Evolutionary conservation across 257 asterid genomes (phyloP).

Genomic region (Buddleja alternifolia): DNA sequence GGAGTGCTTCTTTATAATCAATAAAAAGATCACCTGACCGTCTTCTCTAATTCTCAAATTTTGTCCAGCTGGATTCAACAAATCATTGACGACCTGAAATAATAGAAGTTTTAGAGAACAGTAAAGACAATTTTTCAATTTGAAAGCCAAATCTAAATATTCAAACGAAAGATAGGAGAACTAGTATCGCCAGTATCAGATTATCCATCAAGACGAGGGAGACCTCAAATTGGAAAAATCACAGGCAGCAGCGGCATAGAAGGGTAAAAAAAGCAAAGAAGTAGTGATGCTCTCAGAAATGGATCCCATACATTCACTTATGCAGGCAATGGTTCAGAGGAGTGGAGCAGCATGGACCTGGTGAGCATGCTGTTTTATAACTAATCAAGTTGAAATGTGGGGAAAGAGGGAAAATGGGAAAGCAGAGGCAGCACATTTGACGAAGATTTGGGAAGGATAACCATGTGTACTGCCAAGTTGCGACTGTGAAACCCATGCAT

Average conservation of each 20-base stretch:
- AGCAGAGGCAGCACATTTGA: slow-evolving; percentile 22
- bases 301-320: slow-evolving; percentile 19
- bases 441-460: slow-evolving; percentile 23
- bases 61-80: slow-evolving; percentile 99
- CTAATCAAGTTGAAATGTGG: slow-evolving; percentile 13
- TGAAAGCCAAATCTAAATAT: slow-evolving; percentile 11
- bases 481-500: slow-evolving; percentile 16
- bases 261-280: background rate
- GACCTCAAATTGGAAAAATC: background rate
- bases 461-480: slow-evolving; percentile 14
- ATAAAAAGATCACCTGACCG: slow-evolving; percentile 64
- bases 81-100: slow-evolving; percentile 93
- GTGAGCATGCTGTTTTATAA: slow-evolving; percentile 8
- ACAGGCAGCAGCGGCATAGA: background rate
- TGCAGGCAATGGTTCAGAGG: slow-evolving; percentile 21
- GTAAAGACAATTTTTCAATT: slow-evolving; percentile 26
- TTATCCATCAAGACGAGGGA: background rate
- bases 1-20: slow-evolving; percentile 3
- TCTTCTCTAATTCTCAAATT: slow-evolving; percentile 96
- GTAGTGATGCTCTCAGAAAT: slow-evolving; percentile 14
- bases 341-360: slow-evolving; percentile 23
- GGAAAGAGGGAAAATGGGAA: slow-evolving; percentile 19
- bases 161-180: slow-evolving; percentile 15
- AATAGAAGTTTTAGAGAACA: slow-evolving; percentile 29
- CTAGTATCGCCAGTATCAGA: slow-evolving; percentile 14